Percentiles rank a stretch among this genome's conserved stretches.
Conservation (phyloP, 1,284 basidiomycete species). For the Cryptococcus neoformans region DNA sequence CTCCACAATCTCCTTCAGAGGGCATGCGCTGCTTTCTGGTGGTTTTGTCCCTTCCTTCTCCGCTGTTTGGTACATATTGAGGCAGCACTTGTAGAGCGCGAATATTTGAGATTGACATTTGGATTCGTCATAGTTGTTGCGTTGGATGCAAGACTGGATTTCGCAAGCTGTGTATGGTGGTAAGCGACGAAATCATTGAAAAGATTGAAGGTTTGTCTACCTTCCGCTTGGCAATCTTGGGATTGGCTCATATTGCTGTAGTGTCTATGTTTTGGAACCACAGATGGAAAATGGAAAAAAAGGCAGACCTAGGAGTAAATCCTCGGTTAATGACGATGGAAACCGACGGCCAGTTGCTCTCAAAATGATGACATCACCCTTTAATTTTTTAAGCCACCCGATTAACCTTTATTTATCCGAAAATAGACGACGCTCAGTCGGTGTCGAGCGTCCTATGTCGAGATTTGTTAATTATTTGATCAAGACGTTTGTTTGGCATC, state of each 20-base stretch:
- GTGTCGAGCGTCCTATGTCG: too few relatives aligned
- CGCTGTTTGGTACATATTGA: slow-evolving; percentile 32
- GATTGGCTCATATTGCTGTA: neutral
- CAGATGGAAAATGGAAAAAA: too few relatives aligned
- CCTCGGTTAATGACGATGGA: too few relatives aligned
- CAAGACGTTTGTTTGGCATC: too few relatives aligned
- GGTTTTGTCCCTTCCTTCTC: slow-evolving; percentile 20
- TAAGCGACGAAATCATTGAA: neutral
- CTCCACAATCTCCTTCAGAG: slow-evolving; percentile 30
- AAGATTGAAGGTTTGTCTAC: neutral
- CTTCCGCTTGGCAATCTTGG: neutral
- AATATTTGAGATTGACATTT: slow-evolving; percentile 32
- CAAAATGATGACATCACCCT: too few relatives aligned
- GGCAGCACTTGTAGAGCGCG: slow-evolving; percentile 40
- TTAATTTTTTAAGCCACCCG: too few relatives aligned
- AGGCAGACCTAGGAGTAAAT: too few relatives aligned
- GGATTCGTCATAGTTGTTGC: slow-evolving; percentile 37
- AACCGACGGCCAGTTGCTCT: too few relatives aligned
- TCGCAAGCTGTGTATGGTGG: slow-evolving; percentile 32
- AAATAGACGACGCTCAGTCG: too few relatives aligned
- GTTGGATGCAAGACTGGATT: slow-evolving; percentile 41
- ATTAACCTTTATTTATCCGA: too few relatives aligned
- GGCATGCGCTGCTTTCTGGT: slow-evolving; percentile 31
- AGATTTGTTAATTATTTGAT: too few relatives aligned
- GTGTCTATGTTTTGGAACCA: neutral